phyloP scores from a whole-genome alignment of 2,329 filamentous ascomycete species.

The Fusarium sp. region DNA sequence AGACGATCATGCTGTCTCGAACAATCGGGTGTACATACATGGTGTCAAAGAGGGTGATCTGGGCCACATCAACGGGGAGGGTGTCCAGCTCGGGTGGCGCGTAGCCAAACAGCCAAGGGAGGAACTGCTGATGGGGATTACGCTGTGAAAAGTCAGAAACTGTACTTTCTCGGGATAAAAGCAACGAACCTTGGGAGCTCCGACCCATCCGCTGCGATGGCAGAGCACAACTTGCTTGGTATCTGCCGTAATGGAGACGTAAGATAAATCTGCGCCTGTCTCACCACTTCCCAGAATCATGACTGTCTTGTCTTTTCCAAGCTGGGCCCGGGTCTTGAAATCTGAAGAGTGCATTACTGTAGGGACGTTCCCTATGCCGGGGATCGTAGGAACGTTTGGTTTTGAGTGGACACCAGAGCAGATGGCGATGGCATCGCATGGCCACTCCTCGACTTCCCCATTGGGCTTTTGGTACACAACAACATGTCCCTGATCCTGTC shows the following conservation, averaged over 20 bases:
- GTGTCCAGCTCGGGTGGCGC: slow-evolving; percentile 2
- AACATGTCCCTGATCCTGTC: slow-evolving; percentile 40
- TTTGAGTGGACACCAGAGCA: slow-evolving; percentile 21
- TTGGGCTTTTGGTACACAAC: not conserved
- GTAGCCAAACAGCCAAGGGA: slow-evolving; percentile 28
- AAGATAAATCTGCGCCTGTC: slow-evolving; percentile 56
- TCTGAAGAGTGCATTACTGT: slow-evolving; percentile 57
- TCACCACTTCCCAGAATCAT: slow-evolving; percentile 58
- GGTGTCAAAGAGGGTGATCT: slow-evolving; percentile 22
- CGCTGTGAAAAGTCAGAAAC: not conserved
- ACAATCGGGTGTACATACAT: slow-evolving; percentile 29
- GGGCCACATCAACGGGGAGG: slow-evolving; percentile 14
- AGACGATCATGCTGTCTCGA: slow-evolving; percentile 20
- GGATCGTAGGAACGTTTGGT: slow-evolving; percentile 5
- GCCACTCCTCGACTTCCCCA: not conserved
- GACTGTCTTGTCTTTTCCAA: slow-evolving; percentile 53
- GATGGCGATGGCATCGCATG: slow-evolving; percentile 13
- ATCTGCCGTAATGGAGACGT: slow-evolving; percentile 56
- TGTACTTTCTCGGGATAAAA: fast-evolving
- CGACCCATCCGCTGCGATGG: slow-evolving; percentile 55
- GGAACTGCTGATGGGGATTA: slow-evolving; percentile 15
- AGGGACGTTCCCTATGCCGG: slow-evolving; percentile 2
- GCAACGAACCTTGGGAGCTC: slow-evolving; percentile 21
- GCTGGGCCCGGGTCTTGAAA: slow-evolving; percentile 55
- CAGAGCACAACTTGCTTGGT: slow-evolving; percentile 55